Evolutionary conservation across 2,329 filamentous ascomycete genomes (phyloP), one percentile per base, ranked within the genome.

Genomic region (Trichoderma sp.): DNA sequence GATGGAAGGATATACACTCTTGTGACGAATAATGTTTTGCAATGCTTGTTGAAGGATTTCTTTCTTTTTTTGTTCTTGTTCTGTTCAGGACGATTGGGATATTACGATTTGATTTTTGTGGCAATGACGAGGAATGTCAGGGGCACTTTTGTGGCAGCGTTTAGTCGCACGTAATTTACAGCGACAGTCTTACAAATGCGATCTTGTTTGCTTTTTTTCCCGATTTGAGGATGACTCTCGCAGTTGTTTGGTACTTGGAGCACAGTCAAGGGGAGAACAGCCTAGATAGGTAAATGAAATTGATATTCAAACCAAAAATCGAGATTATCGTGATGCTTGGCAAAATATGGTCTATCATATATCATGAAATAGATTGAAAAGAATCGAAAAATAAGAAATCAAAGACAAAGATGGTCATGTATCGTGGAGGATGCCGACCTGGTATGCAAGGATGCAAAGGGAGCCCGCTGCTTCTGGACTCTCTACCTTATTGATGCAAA

Each of bases 361-460:
- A 67, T 57, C 59, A 59, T 60, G 40, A 65, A 67, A 24, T 53
- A 43, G 63, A 52, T 57, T 61, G 40, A 63, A 57, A 52, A 67
- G 33, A n/a, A 67, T 57, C 55, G 35, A 49, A 56, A 62, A 52
- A 56, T 3, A 35, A 35, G 33, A 49, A n/a, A 27, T n/a, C 40
- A 43, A 43, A 43, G 6, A 43, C 37, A 57, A 68, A 29, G 63
- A 52, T 62, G 53, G 69, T 75, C 71, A 37, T 24, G 71, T 75
- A 81, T 82, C 81, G 81, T 82, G 79, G 80, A 82, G 80, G 81
- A 82, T 82, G 75, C 77, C 74, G 72, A 77, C 72, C 74, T 74
- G 75, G 77, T 76, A 76, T 77, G 77, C 77, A 72, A 77, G 74
- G 72, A 76, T 77, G 77, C 77, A 72, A 77, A 74, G 72, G 76